Evolutionary conservation across 805 yeast species (phyloP).

Genomic region (Cyberlindnera saturnus): DNA sequence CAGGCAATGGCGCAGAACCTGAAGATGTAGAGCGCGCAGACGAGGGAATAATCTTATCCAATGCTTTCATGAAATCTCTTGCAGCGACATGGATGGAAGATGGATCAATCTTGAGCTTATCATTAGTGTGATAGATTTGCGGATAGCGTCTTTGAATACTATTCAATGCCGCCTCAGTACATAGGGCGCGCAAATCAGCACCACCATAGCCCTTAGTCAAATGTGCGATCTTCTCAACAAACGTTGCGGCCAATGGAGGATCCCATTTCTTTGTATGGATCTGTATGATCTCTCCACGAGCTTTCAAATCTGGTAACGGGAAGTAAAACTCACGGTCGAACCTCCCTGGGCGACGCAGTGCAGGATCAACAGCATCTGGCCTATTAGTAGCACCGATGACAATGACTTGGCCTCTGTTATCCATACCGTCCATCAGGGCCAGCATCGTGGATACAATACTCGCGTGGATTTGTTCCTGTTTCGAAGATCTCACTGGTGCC

Average conservation of each 20-base stretch:
- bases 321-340: conserved; percentile 96
- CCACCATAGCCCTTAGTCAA: conserved; percentile 97
- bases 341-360: conserved; percentile 92
- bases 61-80: conserved; percentile 78
- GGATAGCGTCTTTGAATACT: conserved; percentile 92
- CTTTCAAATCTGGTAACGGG: conserved; percentile 80
- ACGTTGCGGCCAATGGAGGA: conserved; percentile 56
- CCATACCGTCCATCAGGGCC: conserved; percentile 99
- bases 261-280: conserved; percentile 91
- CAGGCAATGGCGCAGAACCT: conserved; percentile 75
- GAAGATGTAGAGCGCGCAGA: conserved; percentile 79
- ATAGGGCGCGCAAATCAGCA: conserved; percentile 89
- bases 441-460: conserved; percentile 91
- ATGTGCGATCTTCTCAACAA: conserved; percentile 62
- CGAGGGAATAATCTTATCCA: conserved; percentile 86
- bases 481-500: conserved; percentile 96
- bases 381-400: conserved; percentile 98
- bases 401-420: conserved; percentile 94
- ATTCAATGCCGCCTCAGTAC: conserved; percentile 92
- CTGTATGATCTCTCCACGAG: conserved; percentile 70
- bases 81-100: conserved; percentile 65
- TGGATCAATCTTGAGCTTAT: conserved; percentile 72
- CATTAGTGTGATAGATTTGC: conserved; percentile 75
- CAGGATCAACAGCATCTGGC: conserved; percentile 98
- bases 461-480: conserved; percentile 98